These are phyloP conservation scores for Hypoxylon intermedium DNA, from an alignment of 495 filamentous ascomycete species.

Conservation along the genomic window DNA sequence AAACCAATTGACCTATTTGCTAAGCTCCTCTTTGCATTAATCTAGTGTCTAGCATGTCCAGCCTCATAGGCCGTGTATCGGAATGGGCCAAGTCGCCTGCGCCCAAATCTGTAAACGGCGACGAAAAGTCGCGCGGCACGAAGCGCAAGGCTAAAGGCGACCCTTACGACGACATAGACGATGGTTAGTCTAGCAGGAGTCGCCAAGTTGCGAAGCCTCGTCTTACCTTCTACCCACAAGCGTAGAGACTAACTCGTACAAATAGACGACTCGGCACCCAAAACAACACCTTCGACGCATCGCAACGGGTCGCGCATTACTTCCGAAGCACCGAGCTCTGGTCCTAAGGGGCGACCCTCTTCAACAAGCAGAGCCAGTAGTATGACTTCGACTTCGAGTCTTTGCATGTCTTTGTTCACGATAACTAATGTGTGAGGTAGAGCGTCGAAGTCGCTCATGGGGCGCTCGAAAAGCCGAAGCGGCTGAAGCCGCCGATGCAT, in stretches of 20 bases:
- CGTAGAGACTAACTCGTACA: neutral
- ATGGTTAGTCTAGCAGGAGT: constrained; percentile 20
- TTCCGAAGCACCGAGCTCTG: constrained; percentile 29
- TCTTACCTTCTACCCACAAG: neutral
- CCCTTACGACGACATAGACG: constrained; percentile 42
- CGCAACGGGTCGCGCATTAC: constrained; percentile 40
- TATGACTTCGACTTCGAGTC: too few species aligned
- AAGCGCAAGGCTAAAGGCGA: constrained; percentile 43
- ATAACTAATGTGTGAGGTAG: constrained; percentile 21
- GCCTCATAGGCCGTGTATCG: neutral
- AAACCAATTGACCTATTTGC: constrained; percentile 1
- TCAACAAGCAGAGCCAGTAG: constrained; percentile 15
- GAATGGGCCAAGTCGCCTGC: constrained; percentile 23
- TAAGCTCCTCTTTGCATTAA: neutral
- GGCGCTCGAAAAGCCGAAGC: constrained; percentile 16
- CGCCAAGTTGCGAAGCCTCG: neutral
- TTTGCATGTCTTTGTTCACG: neutral
- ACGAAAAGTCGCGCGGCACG: constrained; percentile 23
- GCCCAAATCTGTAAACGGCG: constrained; percentile 28
- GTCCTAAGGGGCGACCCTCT: constrained; percentile 19
- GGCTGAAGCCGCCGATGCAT: constrained; percentile 10
- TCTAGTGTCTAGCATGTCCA: constrained; percentile 18
- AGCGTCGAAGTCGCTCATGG: constrained; percentile 18
- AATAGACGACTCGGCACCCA: constrained; percentile 22
- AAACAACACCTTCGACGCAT: constrained; percentile 25